phyloP scores from a whole-genome alignment of 2,329 filamentous ascomycete genomes.

The Penicillium sp. region DNA sequence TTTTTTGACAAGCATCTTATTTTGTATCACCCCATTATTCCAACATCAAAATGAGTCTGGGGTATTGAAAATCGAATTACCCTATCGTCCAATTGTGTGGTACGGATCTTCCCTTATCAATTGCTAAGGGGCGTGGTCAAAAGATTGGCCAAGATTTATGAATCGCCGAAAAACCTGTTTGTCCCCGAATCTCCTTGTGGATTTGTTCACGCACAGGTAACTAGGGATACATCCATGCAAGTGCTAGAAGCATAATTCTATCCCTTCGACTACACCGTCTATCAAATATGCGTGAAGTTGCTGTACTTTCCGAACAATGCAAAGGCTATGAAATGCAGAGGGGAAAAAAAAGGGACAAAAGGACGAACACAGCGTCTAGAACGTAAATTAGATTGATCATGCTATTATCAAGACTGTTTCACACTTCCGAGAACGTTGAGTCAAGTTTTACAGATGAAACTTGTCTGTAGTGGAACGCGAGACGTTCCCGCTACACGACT shows the following conservation, averaged over 20 bases:
- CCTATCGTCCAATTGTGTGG: background rate
- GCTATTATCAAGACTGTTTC: constrained; percentile 3
- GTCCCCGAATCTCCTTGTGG: background rate
- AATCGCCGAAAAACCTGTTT: constrained; percentile 6
- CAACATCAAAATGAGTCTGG: background rate
- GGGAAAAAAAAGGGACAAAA: background rate
- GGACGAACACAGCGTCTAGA: background rate
- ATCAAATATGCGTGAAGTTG: background rate
- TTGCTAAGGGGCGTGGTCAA: background rate
- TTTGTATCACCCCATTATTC: constrained; percentile 14
- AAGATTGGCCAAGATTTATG: background rate
- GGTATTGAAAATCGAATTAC: no score
- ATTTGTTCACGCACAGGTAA: constrained; percentile 2
- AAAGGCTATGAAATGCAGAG: background rate
- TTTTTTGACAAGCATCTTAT: constrained; percentile 15
- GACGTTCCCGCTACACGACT: background rate
- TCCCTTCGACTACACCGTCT: background rate
- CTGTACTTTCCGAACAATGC: background rate
- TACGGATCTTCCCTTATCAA: constrained; percentile 3
- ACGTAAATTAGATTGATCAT: background rate
- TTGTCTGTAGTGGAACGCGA: background rate
- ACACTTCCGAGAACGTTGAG: background rate
- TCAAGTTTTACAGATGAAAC: background rate
- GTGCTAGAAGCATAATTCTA: constrained; percentile 9
- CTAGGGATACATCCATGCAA: constrained; percentile 12